phyloP scores from a whole-genome alignment of 2,329 filamentous ascomycete species.

The Orbilia ellipsospora region DNA sequence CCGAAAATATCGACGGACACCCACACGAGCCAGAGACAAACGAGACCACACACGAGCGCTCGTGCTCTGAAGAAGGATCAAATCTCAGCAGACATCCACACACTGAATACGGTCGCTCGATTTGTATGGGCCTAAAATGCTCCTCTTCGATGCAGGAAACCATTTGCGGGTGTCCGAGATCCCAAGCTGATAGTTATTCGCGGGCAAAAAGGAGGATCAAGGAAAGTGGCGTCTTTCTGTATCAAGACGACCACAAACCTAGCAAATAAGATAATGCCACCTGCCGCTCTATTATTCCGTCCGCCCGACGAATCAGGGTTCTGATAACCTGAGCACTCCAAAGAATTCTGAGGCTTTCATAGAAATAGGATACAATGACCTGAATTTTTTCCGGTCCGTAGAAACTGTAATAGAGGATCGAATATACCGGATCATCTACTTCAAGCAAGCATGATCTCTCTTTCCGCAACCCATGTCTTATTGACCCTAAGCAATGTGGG shows the following conservation, averaged over 20 bases:
- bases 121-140: slow-evolving; percentile 11
- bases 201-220: slow-evolving; percentile 17
- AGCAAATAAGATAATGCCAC: slow-evolving; percentile 54
- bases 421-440: slow-evolving; percentile 34
- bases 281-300: slow-evolving; percentile 54
- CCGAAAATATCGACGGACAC: slow-evolving; percentile 47
- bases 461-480: slow-evolving; percentile 45
- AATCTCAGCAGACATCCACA: slow-evolving; percentile 9
- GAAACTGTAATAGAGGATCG: slow-evolving; percentile 24
- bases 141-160: slow-evolving; percentile 13
- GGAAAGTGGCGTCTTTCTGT: slow-evolving; percentile 39
- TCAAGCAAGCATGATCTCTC: slow-evolving; percentile 45
- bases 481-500: slow-evolving; percentile 44
- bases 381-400: slow-evolving; percentile 36
- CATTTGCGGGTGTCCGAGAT: slow-evolving; percentile 25
- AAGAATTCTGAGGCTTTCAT: slow-evolving; percentile 1
- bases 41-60: neutral
- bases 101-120: slow-evolving; percentile 18
- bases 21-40: slow-evolving; percentile 15
- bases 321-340: slow-evolving; percentile 23
- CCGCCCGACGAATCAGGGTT: slow-evolving; percentile 51
- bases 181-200: neutral
- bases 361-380: slow-evolving; percentile 17
- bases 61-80: neutral
- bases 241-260: slow-evolving; percentile 18